A percentile compares a stretch with the other conserved stretches of the same genome.
phyloP scores from a whole-genome alignment of 495 filamentous ascomycete species.

The Aspergillus mulundensis region DNA sequence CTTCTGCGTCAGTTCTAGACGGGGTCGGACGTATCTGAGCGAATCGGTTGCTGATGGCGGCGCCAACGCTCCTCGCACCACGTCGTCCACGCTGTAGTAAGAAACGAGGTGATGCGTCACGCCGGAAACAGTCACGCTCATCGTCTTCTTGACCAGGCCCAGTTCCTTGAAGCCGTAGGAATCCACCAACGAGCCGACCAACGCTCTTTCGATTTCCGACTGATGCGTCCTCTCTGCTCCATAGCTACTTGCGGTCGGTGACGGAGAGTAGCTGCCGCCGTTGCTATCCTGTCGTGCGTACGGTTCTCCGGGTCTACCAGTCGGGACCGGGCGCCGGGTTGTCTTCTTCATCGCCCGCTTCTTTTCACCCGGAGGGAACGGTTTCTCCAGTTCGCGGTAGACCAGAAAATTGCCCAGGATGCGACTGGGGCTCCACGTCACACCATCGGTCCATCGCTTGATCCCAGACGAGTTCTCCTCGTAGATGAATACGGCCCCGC shows the following conservation, averaged over 20 bases:
- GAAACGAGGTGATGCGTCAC: conserved; percentile 79
- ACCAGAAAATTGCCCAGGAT: conserved; percentile 85
- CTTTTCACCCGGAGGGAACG: conserved; percentile 84
- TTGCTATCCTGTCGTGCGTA: conserved; percentile 48
- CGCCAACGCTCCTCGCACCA: conserved; percentile 56
- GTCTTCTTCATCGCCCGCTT: conserved; percentile 77
- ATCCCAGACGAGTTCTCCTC: conserved; percentile 85
- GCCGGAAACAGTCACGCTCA: conserved; percentile 67
- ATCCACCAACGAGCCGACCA: conserved; percentile 79
- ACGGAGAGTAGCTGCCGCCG: conserved; percentile 44
- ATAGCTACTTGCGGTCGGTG: conserved; percentile 33
- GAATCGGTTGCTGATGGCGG: conserved; percentile 56
- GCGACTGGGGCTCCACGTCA: conserved; percentile 85
- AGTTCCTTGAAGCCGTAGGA: conserved; percentile 83
- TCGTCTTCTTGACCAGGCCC: conserved; percentile 88
- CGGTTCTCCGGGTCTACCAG: conserved; percentile 46
- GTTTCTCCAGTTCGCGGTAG: conserved; percentile 80
- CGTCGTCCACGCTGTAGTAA: conserved; percentile 80
- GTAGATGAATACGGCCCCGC: conserved; percentile 85
- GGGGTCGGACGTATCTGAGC: conserved; percentile 53
- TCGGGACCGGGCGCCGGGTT: conserved; percentile 37
- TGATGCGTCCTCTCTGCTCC: conserved; percentile 37
- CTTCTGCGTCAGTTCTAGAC: conserved; percentile 55
- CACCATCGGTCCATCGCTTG: conserved; percentile 90
- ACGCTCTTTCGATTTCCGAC: conserved; percentile 57